These are phyloP conservation scores for Chrysochromulina tobinii DNA, from an alignment of 78 protist species.

Conservation along the genomic window DNA sequence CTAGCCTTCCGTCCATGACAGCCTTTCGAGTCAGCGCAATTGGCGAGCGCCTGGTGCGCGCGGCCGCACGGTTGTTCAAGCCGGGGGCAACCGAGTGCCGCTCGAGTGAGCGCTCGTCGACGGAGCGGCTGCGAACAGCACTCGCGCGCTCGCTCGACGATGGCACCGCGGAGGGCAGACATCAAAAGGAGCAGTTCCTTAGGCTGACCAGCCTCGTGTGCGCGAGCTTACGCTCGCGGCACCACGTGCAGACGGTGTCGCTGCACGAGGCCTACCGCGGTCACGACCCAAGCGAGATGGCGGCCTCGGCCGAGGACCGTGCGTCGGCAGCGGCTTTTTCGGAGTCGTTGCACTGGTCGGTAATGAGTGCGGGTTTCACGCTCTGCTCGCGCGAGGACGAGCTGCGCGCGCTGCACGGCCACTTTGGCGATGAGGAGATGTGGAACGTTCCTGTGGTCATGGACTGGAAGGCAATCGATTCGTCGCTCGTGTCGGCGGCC, in stretches of 20 bases:
- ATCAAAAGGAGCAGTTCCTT: slow-evolving; percentile 31
- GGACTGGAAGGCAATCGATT: not conserved
- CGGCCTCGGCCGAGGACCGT: not conserved
- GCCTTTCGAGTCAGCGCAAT: no score
- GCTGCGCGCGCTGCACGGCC: not conserved
- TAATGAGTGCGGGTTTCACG: not conserved
- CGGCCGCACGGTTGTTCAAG: no score
- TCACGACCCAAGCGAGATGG: not conserved
- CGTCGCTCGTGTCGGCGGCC: not conserved
- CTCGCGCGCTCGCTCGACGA: not conserved
- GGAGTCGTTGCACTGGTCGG: not conserved
- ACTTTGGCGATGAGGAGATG: not conserved
- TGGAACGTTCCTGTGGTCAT: not conserved
- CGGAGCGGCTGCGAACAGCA: not conserved
- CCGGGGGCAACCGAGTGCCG: no score
- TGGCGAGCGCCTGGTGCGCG: no score
- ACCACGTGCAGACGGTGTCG: not conserved
- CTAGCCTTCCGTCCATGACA: no score
- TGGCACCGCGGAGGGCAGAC: slow-evolving; percentile 61
- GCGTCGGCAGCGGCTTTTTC: not conserved
- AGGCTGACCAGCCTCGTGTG: not conserved
- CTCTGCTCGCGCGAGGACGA: not conserved
- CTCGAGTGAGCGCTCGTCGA: no score
- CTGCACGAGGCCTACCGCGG: not conserved
- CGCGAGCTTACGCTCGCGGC: not conserved